Evolutionary conservation across 371 early-diverging fungal species (phyloP), one percentile per base, ranked within the genome.

Genomic region (Chytridiales sp.): DNA sequence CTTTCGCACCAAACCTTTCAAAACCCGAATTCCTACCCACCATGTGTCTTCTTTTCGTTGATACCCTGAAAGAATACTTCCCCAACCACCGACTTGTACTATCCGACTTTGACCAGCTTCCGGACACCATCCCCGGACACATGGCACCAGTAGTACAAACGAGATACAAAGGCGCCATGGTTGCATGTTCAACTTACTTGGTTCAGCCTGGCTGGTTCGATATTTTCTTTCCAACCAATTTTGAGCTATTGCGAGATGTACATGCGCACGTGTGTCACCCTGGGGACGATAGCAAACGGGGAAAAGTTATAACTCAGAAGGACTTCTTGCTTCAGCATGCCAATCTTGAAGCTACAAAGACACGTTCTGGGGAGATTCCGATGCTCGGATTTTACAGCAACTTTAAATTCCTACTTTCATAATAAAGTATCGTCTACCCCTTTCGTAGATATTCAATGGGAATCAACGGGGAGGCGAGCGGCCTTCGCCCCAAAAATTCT

Each of bases 121-220:
- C 92, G 0, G 90, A 94, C 64, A 78, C 93, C 0, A 81, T 95
- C 11, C 75, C 78, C 0, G 92, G 92, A 1, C 72, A 86, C n/a
- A 81, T 87, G 56, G 95, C 88, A 11, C 98, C 98, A 0, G 94
- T 95, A 4, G 95, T 96, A 0, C 97, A 98, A 72, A 97, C 94
- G 1, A 72, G 95, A 17, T 92, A 91, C 69, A 71, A 83, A 48
- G 87, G 89, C 0, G 81, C 81, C 8, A 98, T 94, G 94, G 89
- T 96, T 5, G 90, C 96, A 11, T 93, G 94, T 64, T 85, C 90
- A 9, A 93, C 95, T 1, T 95, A 93, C 62, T 85, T 94, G 75
- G 93, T 98, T 4, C 90, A 91, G 68, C 97, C 94, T 0, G 98
- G 98, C n/a, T 94, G 87, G 87, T 96, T 95, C 70, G 98, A 98